These are phyloP conservation scores for Leishmania tropica DNA, from an alignment of 208 protist genomes.

Conservation along the genomic window DNA sequence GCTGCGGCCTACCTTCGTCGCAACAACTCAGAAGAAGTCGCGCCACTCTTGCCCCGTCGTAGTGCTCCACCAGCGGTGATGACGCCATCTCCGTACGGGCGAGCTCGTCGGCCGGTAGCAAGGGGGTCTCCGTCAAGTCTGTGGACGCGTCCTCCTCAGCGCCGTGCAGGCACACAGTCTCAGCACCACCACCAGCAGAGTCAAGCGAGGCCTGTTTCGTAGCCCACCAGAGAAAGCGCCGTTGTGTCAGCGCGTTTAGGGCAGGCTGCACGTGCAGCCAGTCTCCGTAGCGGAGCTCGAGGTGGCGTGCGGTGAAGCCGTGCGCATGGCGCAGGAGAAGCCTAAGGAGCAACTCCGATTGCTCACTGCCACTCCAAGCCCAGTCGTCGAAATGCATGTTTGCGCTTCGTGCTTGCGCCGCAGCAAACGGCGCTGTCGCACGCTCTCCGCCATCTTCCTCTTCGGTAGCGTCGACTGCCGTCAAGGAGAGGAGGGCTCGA, in stretches of 20 bases:
- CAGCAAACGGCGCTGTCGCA: not conserved
- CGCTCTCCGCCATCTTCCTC: not conserved
- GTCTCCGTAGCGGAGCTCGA: slow-evolving; percentile 61
- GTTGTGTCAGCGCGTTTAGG: slow-evolving; percentile 26
- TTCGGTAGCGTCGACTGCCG: not conserved
- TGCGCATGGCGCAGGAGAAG: slow-evolving; percentile 46
- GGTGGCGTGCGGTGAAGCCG: slow-evolving; percentile 39
- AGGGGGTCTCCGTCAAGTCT: not conserved
- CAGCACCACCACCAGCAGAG: not conserved
- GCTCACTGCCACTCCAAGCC: slow-evolving; percentile 32
- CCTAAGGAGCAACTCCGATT: slow-evolving; percentile 64
- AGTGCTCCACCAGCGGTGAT: slow-evolving; percentile 26
- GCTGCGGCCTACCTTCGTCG: not conserved
- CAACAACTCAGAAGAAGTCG: slow-evolving; percentile 18
- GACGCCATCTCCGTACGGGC: not conserved
- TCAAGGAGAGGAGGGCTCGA: slow-evolving; percentile 27
- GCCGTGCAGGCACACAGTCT: not conserved
- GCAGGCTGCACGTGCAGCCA: slow-evolving; percentile 51
- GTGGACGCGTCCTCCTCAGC: not conserved
- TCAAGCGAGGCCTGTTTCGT: not conserved
- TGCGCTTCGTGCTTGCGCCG: not conserved
- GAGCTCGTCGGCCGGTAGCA: not conserved
- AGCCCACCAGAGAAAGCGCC: slow-evolving; percentile 26
- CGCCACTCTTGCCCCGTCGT: slow-evolving; percentile 35
- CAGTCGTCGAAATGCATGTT: not conserved